Percentiles rank a stretch among this genome's conserved stretches.
Evolutionary conservation across 208 protist genomes (phyloP).

Genomic region (Naegleria lovaniensis): DNA sequence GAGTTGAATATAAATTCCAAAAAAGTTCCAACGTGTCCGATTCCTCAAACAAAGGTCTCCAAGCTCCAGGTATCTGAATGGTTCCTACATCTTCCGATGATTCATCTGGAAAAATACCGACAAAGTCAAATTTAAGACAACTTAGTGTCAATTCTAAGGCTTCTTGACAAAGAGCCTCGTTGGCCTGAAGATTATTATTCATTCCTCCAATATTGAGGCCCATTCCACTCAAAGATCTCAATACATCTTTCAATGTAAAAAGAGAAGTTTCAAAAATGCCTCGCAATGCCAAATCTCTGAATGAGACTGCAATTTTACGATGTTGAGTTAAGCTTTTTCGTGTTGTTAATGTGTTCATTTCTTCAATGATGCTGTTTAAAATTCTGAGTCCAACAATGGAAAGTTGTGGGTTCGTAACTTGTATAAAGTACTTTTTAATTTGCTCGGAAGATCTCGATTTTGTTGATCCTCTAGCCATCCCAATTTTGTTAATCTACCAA

Average conservation of each 20-base stretch:
- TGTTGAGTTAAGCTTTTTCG: slow-evolving; percentile 48
- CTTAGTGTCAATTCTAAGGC: slow-evolving; percentile 45
- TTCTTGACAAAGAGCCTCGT: slow-evolving; percentile 31
- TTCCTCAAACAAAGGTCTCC: slow-evolving; percentile 57
- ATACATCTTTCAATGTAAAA: slow-evolving; percentile 35
- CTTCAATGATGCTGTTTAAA: slow-evolving; percentile 33
- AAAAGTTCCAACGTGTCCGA: slow-evolving; percentile 51
- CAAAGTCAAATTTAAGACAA: slow-evolving; percentile 62
- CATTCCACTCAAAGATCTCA: neutral
- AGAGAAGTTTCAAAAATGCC: slow-evolving; percentile 44
- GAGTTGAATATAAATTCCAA: slow-evolving; percentile 49
- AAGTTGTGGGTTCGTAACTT: neutral
- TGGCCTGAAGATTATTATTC: neutral
- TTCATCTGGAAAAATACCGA: slow-evolving; percentile 55
- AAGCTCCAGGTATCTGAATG: slow-evolving; percentile 54
- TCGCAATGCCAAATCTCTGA: slow-evolving; percentile 45
- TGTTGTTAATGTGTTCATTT: slow-evolving; percentile 34
- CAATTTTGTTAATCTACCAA: slow-evolving; percentile 38
- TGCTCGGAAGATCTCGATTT: slow-evolving; percentile 29
- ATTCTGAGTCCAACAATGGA: slow-evolving; percentile 28
- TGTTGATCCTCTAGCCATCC: slow-evolving; percentile 40
- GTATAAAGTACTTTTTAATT: slow-evolving; percentile 40
- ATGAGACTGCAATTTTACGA: slow-evolving; percentile 55
- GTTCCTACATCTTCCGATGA: slow-evolving; percentile 52
- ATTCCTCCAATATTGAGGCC: neutral